Base-by-base conservation (phyloP, 2,329 filamentous ascomycete species). In the Macrophomina tecta region DNA sequence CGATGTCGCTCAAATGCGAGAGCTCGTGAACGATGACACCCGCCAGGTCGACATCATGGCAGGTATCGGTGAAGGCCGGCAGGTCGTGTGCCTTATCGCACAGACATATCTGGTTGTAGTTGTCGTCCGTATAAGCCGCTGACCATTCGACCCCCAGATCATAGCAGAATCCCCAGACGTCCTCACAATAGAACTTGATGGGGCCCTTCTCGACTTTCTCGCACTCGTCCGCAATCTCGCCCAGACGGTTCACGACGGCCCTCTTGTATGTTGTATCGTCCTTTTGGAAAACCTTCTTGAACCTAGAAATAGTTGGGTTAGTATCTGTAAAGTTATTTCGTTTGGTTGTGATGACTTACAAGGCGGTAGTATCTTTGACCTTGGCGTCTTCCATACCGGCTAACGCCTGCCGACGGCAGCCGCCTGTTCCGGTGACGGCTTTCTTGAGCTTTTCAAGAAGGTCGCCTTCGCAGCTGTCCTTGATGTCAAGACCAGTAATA, bases 1-100 rank as follows among this genome's bases (percentile, higher is more conserved):
- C 46, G 9, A 84, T 81, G 77, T 78, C 82, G 73, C 83, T 77
- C n/a, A 84, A 81, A 73, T 91, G 89, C 7, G 89, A 89, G 70
- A 84, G 81, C 81, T 91, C 89, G 72, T 91, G 89, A 16, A 91
- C 75, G 32, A 83, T 83, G 12, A 89, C 90, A 7, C 84, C 89
- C 2, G 86, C 86, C 78, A 89, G 86, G 73, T 90, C 89, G 77
- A 90, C 87, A 2, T 73, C 83, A 73, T 90, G 87, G 80, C 89
- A 91, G 0, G 73, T 77, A 5, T 70, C 70, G 5, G 83, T 78
- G 36, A 86, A 67, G 1, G 82, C 80, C 0, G 85, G 81, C 7
- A 91, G 81, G 14, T 76, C 78, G 53, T n/a, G 14, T 5, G 55
- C 36, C 4, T 2, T 1, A 3, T 42, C 36, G 9, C 55, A 58